Evolutionary conservation across 2,329 filamentous ascomycete genomes (phyloP).

Genomic region (Sordariomycetes sp.): DNA sequence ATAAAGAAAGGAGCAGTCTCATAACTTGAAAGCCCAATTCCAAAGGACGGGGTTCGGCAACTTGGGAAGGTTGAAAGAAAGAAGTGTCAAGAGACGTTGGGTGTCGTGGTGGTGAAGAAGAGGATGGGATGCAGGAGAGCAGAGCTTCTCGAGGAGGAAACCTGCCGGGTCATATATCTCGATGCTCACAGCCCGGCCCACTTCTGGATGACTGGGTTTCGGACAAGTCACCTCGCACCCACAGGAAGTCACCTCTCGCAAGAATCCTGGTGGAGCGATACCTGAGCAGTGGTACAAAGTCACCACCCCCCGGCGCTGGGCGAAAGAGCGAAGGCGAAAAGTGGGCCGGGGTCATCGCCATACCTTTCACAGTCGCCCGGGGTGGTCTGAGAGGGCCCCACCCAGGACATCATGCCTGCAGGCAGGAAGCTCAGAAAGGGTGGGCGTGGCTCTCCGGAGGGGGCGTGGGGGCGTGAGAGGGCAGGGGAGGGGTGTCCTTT

Average conservation of each 20-base stretch:
- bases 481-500: not conserved
- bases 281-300: not conserved
- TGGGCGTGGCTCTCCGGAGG: not conserved
- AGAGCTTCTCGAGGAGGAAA: not conserved
- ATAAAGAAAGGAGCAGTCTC: not conserved
- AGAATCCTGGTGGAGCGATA: not conserved
- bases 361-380: not conserved
- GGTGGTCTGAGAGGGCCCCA: constrained; percentile 4
- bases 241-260: not conserved
- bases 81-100: not conserved
- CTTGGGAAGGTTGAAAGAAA: not conserved
- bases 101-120: not conserved
- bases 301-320: not conserved
- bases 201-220: not conserved
- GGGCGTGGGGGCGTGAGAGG: not conserved
- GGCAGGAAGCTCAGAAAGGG: constrained; percentile 4
- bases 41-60: not conserved
- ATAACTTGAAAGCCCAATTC: not conserved
- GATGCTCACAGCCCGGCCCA: constrained; percentile 4
- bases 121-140: not conserved
- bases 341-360: not conserved
- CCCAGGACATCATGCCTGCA: not conserved
- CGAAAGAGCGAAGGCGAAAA: not conserved
- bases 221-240: constrained; percentile 1
- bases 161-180: constrained; percentile 3